Percentiles rank a stretch among this genome's conserved stretches.
Evolutionary conservation across 2,329 filamentous ascomycete species (phyloP).

Genomic region (Fusarium sp.): DNA sequence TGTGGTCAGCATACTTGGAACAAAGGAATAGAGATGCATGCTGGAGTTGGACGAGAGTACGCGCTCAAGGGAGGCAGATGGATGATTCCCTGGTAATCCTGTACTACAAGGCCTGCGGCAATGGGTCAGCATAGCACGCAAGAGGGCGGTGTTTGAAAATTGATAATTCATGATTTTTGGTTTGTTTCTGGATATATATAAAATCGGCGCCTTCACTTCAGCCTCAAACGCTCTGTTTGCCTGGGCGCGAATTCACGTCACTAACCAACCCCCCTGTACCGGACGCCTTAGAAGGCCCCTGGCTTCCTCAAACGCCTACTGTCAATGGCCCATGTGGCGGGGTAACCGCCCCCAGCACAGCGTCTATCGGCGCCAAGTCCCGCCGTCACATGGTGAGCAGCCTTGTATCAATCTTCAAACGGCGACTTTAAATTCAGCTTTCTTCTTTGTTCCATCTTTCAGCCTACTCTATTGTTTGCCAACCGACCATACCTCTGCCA

Average conservation of each 20-base stretch:
- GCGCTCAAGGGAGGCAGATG: constrained; percentile 8
- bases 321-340: constrained; percentile 25
- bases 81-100: constrained; percentile 30
- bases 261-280: constrained; percentile 17
- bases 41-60: constrained; percentile 17
- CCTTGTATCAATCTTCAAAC: constrained; percentile 27
- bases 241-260: neutral
- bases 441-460: constrained; percentile 7
- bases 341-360: constrained; percentile 33
- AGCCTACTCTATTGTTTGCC: constrained; percentile 14
- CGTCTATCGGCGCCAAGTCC: constrained; percentile 20
- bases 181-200: constrained; percentile 10
- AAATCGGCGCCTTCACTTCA: neutral
- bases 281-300: constrained; percentile 12
- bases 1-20: constrained; percentile 73
- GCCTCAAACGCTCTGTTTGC: neutral
- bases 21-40: constrained; percentile 54
- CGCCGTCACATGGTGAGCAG: constrained; percentile 35
- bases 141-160: constrained; percentile 37
- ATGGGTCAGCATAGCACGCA: constrained; percentile 28
- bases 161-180: constrained; percentile 33
- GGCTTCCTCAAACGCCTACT: constrained; percentile 6
- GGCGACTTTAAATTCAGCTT: constrained; percentile 21
- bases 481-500: constrained; percentile 1
- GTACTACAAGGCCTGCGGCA: constrained; percentile 34